A percentile compares a stretch with the other conserved stretches of the same genome.
Evolutionary conservation across 768 basidiomycete species (phyloP).

Genomic region (Termitomyces sp.): DNA sequence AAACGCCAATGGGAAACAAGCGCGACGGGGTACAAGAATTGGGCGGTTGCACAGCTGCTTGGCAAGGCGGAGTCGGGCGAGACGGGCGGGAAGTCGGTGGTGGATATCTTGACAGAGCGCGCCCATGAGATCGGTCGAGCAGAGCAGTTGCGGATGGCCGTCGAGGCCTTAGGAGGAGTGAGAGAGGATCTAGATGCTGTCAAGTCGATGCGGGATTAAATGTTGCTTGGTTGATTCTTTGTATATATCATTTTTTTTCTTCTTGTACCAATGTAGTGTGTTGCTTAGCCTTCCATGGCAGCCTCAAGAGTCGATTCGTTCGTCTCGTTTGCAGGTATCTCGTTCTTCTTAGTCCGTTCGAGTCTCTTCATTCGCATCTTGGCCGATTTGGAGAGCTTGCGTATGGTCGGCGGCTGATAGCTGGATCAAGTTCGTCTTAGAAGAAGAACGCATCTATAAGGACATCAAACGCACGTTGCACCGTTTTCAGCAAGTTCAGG

Average conservation of each 20-base stretch:
- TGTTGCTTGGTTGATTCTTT: not conserved
- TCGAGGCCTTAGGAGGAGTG: not conserved
- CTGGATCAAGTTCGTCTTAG: constrained; percentile 24
- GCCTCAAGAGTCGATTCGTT: not conserved
- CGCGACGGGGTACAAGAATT: constrained; percentile 69
- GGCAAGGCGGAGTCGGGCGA: constrained; percentile 18
- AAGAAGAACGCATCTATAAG: not conserved
- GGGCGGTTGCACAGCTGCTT: constrained; percentile 62
- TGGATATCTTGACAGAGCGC: constrained; percentile 17
- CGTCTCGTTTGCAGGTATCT: not conserved
- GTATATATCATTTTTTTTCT: not conserved
- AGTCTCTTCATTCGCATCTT: constrained; percentile 47
- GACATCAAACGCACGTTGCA: constrained; percentile 39
- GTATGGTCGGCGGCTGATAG: constrained; percentile 46
- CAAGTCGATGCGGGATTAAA: not conserved
- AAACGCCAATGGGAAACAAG: constrained; percentile 77
- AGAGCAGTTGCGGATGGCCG: constrained; percentile 19
- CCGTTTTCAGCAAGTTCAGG: constrained; percentile 30
- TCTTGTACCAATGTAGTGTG: not conserved
- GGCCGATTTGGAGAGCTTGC: constrained; percentile 53
- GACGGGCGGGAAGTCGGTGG: constrained; percentile 15
- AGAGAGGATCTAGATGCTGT: not conserved
- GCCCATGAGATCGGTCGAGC: constrained; percentile 18
- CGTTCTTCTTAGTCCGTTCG: constrained; percentile 15
- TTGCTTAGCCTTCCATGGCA: not conserved